phyloP scores from a whole-genome alignment of 1,284 basidiomycete species.

The Thelephora terrestris region DNA sequence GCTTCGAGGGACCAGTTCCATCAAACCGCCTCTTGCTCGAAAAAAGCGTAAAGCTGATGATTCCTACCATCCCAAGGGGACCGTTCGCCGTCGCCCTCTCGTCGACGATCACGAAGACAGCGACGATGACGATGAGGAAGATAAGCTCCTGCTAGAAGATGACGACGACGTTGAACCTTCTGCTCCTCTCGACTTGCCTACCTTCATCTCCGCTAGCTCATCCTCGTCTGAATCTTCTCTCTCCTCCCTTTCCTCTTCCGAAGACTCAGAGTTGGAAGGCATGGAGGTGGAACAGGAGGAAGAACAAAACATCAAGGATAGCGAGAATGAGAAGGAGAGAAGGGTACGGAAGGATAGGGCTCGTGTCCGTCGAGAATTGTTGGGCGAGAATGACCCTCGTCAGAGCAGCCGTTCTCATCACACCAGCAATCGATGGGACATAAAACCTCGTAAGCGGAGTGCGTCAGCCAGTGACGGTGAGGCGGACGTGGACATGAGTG shows the following conservation, averaged over 20 bases:
- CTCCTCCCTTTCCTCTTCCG: background rate
- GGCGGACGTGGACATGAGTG: constrained; percentile 25
- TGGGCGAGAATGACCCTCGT: constrained; percentile 34
- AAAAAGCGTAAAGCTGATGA: background rate
- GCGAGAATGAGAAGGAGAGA: constrained; percentile 26
- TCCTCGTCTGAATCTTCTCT: constrained; percentile 11
- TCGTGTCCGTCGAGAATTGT: constrained; percentile 42
- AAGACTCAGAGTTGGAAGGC: background rate
- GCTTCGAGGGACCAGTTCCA: background rate
- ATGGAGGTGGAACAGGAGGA: constrained; percentile 37
- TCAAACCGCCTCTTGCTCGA: background rate
- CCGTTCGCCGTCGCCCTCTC: background rate
- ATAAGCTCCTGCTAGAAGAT: constrained; percentile 5
- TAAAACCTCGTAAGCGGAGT: constrained; percentile 56
- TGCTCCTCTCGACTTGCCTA: constrained; percentile 13
- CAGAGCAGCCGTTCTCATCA: constrained; percentile 33
- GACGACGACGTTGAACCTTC: background rate
- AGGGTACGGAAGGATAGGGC: constrained; percentile 30
- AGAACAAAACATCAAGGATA: constrained; percentile 40
- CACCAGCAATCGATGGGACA: constrained; percentile 50
- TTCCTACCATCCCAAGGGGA: background rate
- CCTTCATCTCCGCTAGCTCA: constrained; percentile 22
- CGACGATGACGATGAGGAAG: constrained; percentile 14
- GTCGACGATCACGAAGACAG: constrained; percentile 7
- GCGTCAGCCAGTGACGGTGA: constrained; percentile 44